Conservation (phyloP, 768 basidiomycete species). For the Pilatotrama ljubarskyi region DNA sequence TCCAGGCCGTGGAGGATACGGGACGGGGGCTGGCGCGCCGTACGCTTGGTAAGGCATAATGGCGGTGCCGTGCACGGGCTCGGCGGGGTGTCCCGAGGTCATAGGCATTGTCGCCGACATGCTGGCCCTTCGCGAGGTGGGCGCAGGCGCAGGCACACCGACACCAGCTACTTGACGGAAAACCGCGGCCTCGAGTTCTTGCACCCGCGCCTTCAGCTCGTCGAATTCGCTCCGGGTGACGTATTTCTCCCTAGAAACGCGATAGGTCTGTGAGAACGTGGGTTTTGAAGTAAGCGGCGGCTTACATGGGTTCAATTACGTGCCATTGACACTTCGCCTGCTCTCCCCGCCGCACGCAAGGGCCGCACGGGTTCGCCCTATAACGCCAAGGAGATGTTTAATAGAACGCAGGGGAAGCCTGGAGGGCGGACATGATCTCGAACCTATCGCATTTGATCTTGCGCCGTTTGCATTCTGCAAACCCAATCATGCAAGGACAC, state of each 20-base stretch:
- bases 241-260: slow-evolving; percentile 66
- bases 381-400: slow-evolving; percentile 30
- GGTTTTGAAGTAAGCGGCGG: slow-evolving; percentile 17
- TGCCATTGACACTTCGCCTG: slow-evolving; percentile 82
- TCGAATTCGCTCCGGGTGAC: slow-evolving; percentile 78
- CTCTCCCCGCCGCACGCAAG: slow-evolving; percentile 79
- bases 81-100: slow-evolving; percentile 22
- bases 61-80: slow-evolving; percentile 26
- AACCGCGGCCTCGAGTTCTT: slow-evolving; percentile 58
- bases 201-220: slow-evolving; percentile 65
- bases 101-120: slow-evolving; percentile 25
- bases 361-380: slow-evolving; percentile 79
- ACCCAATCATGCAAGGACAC: slow-evolving; percentile 5
- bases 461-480: slow-evolving; percentile 76
- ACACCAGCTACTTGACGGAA: slow-evolving; percentile 37
- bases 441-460: slow-evolving; percentile 90
- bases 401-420: slow-evolving; percentile 11
- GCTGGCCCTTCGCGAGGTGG: slow-evolving; percentile 24
- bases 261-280: slow-evolving; percentile 16
- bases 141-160: slow-evolving; percentile 20
- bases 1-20: slow-evolving; percentile 15
- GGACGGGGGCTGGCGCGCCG: slow-evolving; percentile 2
- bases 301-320: slow-evolving; percentile 79
- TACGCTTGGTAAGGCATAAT: slow-evolving; percentile 28
- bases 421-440: slow-evolving; percentile 27